A percentile compares a stretch with the other conserved stretches of the same genome.
These are phyloP conservation scores for Cladophialophora bantiana DNA, from an alignment of 2,329 filamentous ascomycete genomes.

Conservation along the genomic window DNA sequence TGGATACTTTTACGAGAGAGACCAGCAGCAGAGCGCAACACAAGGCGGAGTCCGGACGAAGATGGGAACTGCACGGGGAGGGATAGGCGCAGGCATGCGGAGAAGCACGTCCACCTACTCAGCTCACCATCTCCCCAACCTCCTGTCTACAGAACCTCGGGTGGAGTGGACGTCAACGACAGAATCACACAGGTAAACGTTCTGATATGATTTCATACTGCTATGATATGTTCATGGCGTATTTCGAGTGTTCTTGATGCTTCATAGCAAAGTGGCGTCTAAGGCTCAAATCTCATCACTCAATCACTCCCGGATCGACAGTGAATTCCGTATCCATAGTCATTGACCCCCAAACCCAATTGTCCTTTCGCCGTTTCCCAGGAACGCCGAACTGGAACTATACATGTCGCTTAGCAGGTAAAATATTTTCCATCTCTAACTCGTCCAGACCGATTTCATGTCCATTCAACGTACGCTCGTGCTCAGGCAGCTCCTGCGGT, in stretches of 20 bases:
- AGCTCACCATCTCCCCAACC: too few species aligned
- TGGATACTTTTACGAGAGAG: slow-evolving; percentile 24
- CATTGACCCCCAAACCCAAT: slow-evolving; percentile 5
- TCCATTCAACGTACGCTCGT: slow-evolving; percentile 4
- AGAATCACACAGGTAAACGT: neutral
- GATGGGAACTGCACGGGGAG: neutral
- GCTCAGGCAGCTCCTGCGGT: slow-evolving; percentile 80
- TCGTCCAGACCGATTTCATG: slow-evolving; percentile 18
- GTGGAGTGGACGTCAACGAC: too few species aligned
- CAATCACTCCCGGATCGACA: neutral
- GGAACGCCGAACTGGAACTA: slow-evolving; percentile 6
- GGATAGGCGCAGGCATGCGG: neutral
- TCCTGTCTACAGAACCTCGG: too few species aligned
- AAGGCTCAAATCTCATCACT: slow-evolving; percentile 10
- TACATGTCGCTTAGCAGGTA: slow-evolving; percentile 19
- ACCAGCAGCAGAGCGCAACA: neutral
- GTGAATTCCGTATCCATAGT: neutral
- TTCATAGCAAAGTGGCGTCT: neutral
- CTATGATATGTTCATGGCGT: slow-evolving; percentile 3
- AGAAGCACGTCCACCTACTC: slow-evolving; percentile 1
- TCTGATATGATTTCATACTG: neutral
- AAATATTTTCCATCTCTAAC: slow-evolving; percentile 6
- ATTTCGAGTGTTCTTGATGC: neutral
- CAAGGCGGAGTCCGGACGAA: slow-evolving; percentile 16
- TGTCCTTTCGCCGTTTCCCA: neutral